Percentiles rank a stretch among this genome's conserved stretches.
Conservation (phyloP, 2,329 filamentous ascomycete genomes). For the Fonsecaea monophora region DNA sequence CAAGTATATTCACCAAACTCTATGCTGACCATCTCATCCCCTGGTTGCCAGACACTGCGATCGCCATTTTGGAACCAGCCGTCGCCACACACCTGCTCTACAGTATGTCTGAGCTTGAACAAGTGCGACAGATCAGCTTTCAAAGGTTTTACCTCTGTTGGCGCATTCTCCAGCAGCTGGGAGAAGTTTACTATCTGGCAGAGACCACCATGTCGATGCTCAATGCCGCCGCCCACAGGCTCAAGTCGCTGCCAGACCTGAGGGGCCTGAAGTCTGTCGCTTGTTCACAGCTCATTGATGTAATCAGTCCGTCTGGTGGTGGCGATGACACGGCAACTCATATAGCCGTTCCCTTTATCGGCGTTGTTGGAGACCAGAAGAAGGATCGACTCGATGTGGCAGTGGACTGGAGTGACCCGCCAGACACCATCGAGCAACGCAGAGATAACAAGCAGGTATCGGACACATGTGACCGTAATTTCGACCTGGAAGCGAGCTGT, state of each 20-base stretch:
- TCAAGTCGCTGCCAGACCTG: conserved; percentile 21
- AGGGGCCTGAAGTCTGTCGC: neutral
- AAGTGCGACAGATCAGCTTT: conserved; percentile 25
- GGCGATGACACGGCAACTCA: neutral
- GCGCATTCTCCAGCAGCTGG: conserved; percentile 30
- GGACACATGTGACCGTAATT: neutral
- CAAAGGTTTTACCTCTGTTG: conserved; percentile 35
- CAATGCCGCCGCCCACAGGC: conserved; percentile 24
- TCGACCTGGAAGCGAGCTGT: conserved; percentile 3
- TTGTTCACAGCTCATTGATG: conserved; percentile 7
- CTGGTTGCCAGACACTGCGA: conserved; percentile 28
- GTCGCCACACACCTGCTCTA: conserved; percentile 30
- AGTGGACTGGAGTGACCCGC: neutral
- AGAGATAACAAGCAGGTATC: neutral
- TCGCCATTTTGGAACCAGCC: conserved; percentile 28
- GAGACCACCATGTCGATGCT: conserved; percentile 30
- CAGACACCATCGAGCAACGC: neutral
- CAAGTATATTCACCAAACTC: conserved; percentile 74
- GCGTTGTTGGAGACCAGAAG: conserved; percentile 22
- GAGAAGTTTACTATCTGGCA: conserved; percentile 25
- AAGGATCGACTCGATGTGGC: neutral
- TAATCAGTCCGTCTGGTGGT: neutral
- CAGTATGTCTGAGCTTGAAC: conserved; percentile 26
- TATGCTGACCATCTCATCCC: conserved; percentile 24
- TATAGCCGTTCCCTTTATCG: conserved; percentile 16